These are phyloP conservation scores for Nevesoporus exiguus DNA, from an alignment of 768 basidiomycete genomes.

Conservation along the genomic window DNA sequence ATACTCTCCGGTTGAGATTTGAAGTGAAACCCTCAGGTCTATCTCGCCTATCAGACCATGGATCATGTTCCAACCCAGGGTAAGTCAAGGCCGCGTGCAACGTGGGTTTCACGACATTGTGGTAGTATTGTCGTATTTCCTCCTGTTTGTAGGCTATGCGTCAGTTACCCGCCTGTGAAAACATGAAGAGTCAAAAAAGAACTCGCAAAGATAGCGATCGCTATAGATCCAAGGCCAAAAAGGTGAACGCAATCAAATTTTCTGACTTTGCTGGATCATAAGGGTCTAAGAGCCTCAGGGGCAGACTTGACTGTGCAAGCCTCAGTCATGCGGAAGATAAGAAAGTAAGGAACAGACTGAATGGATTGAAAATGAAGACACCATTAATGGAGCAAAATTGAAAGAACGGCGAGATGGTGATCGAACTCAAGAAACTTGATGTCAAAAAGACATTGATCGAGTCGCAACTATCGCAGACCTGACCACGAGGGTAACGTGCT, in stretches of 20 bases:
- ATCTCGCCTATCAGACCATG: not conserved
- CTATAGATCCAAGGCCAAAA: constrained; percentile 8
- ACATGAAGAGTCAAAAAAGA: constrained; percentile 7
- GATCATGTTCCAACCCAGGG: constrained; percentile 1
- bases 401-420: constrained; percentile 3
- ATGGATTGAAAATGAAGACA: constrained; percentile 10
- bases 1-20: not conserved
- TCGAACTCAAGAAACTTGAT: constrained; percentile 7
- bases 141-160: constrained; percentile 24
- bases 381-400: constrained; percentile 4
- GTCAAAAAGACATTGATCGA: constrained; percentile 11
- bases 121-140: constrained; percentile 35
- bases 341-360: constrained; percentile 2
- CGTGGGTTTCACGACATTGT: constrained; percentile 30
- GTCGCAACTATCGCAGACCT: constrained; percentile 1
- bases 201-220: constrained; percentile 3
- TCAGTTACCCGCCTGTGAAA: constrained; percentile 18
- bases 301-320: constrained; percentile 4
- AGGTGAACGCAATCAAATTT: constrained; percentile 5
- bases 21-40: not conserved
- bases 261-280: constrained; percentile 12
- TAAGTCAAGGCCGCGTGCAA: constrained; percentile 14
- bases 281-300: constrained; percentile 14
- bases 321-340: constrained; percentile 4
- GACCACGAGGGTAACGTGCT: constrained; percentile 22